Evolutionary conservation across 768 basidiomycete species (phyloP).

Genomic region (Chalciporus sphaerocephalus): DNA sequence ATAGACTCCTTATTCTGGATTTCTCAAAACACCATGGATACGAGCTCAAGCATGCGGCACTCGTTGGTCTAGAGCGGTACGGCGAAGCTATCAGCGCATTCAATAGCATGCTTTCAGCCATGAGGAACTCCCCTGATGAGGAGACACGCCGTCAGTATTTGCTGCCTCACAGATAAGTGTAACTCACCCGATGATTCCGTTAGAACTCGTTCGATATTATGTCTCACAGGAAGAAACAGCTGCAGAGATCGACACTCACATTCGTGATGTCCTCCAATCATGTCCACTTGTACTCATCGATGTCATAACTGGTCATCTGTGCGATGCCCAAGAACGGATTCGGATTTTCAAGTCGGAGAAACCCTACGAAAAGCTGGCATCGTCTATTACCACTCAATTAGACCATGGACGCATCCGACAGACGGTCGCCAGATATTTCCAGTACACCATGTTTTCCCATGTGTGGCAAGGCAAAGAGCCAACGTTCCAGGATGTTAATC

Average conservation of each 20-base stretch:
- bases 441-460: conserved; percentile 1
- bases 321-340: background rate
- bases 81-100: background rate
- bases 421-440: background rate
- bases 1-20: background rate
- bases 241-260: background rate
- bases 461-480: conserved; percentile 1
- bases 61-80: background rate
- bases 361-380: background rate
- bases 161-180: background rate
- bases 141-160: background rate
- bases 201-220: background rate
- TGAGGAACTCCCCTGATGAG: conserved; percentile 1
- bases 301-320: background rate
- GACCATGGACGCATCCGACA: background rate
- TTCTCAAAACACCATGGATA: background rate
- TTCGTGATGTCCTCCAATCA: background rate
- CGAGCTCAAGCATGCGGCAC: background rate
- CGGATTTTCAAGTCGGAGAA: conserved; percentile 2
- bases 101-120: background rate
- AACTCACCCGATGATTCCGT: background rate
- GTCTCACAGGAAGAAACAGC: background rate
- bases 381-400: background rate
- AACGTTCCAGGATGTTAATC: background rate
- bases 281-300: conserved; percentile 3